Base-by-base conservation (phyloP, 345 rosid species). In the Fremontodendron californicum region DNA sequence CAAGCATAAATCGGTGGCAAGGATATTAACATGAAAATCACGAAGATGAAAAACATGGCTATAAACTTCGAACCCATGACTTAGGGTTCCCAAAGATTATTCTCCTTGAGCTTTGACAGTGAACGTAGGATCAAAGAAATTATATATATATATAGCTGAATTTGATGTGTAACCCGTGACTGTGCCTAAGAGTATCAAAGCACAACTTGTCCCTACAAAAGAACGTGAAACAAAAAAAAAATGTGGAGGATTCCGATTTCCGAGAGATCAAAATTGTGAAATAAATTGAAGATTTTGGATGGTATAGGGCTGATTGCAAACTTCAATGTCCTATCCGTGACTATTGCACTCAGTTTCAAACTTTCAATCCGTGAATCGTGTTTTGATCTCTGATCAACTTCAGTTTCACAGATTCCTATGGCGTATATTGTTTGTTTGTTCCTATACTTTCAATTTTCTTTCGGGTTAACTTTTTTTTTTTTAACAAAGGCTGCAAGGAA, bases 1-100 rank as follows among this genome's bases (percentile, higher is more conserved):
- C 90, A 90, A 80, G 97, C 90, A 71, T 86, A 79, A 21, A 80
- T 82, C 8, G 92, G 91, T 9, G 90, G 90, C 80, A 92, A 62
- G 48, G 90, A 82, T 27, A 84, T 73, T 48, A 86, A 78, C 86
- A 86, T 76, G 77, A 82, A 80, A 75, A 86, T 84, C 87, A 88
- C 73, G 77, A 78, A 86, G 81, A 88, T 81, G 83, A 83, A 87
- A 29, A 80, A 74, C 79, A 80, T 72, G 40, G 90, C 85, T 43
- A 74, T 75, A 80, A 75, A 68, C 78, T 86, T 83, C 2, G 86
- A 78, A 65, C 80, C 85, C 90, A 89, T 89, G 66, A 51, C 54
- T 39, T 73, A 60, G 75, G 86, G 82, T 80, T 81, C 71, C 71
- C 33, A 46, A 55, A 75, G 71, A 75, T 72, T 63, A 4, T 57